Evolutionary conservation across 1,284 basidiomycete genomes (phyloP).

Genomic region (Heterobasidion parviporum): DNA sequence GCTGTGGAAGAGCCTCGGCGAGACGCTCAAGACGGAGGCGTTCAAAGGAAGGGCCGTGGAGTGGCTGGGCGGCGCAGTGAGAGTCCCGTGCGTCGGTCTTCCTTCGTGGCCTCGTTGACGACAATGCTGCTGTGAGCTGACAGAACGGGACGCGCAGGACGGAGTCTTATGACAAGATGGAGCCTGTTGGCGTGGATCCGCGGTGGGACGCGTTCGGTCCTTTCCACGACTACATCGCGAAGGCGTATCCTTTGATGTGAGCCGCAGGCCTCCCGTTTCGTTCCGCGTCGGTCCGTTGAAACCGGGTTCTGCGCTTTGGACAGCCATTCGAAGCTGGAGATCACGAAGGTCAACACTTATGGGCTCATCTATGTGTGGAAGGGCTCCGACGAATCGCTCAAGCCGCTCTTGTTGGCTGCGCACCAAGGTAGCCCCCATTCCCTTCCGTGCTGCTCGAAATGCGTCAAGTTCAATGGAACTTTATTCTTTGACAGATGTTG

Average conservation of each 20-base stretch:
- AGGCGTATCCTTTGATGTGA: constrained; percentile 32
- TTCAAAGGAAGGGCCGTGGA: constrained; percentile 41
- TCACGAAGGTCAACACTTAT: constrained; percentile 56
- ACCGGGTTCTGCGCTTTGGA: neutral
- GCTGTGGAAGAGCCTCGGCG: constrained; percentile 33
- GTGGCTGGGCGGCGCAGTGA: constrained; percentile 45
- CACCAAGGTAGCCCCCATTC: constrained; percentile 44
- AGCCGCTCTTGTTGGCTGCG: constrained; percentile 57
- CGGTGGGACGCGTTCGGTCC: constrained; percentile 34
- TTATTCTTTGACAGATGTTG: constrained; percentile 32
- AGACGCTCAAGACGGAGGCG: constrained; percentile 29
- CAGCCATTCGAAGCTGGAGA: constrained; percentile 42
- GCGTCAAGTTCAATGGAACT: neutral
- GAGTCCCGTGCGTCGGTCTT: constrained; percentile 24
- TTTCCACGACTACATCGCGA: constrained; percentile 34
- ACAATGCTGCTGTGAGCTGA: neutral
- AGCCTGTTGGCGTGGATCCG: constrained; percentile 31
- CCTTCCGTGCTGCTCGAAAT: neutral
- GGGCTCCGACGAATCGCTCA: constrained; percentile 45
- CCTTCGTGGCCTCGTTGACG: neutral
- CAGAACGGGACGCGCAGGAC: constrained; percentile 17
- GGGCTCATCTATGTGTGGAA: constrained; percentile 59
- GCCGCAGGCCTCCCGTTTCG: constrained; percentile 10
- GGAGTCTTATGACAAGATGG: constrained; percentile 33
- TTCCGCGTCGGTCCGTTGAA: neutral